Evolutionary conservation across 75 land plant species (phyloP), one percentile per base, ranked within the genome.

Genomic region (Chamaecyparis obtusa): DNA sequence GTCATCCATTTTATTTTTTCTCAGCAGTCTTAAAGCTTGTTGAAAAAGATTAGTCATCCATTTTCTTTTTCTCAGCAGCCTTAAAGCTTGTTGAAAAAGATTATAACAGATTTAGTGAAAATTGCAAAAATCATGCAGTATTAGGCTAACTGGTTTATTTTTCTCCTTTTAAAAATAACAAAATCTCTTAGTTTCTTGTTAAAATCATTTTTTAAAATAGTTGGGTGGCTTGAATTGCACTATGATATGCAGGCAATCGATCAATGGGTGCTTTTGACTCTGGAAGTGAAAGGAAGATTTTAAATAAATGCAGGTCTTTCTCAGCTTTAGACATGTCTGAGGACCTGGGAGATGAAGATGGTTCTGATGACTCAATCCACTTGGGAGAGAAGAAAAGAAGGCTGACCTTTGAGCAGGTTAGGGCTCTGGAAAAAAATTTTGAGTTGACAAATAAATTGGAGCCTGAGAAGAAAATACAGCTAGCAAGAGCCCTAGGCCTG

Each of bases 331-430:
- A 81, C 19, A n/a, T 81, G 51, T 44, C 83, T 44, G 83, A 81
- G 46, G 81, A 81, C 5, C 11, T 81, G 39, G 83, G 83, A 27
- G 83, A 81, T 13, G 83, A 81, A 46, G 83, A 81, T 81, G 83
- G 83, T n/a, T 81, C 83, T 46, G 83, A 81, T 81, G 83, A 81
- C 48, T 81, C 49, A 13, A 44, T 81, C 51, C 83, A 81, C 48
- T 81, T 81, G 48, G 69, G 84, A 32, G 76, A 86, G 48, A 86
- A 86, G 85, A 86, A 35, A 37, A 86, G 86, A 83, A 35, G 87
- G 48, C 85, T 86, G 7, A 41, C 33, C 17, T 30, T 83, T 16
- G 87, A 86, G 36, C 87, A 86, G 48, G 46, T 80, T 39, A 86
- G 48, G 37, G 43, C 87, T 36, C 19, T 86, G 48, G 86, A 86